Base-by-base conservation (phyloP, 257 asterid species). In the Gentiana macrophylla region DNA sequence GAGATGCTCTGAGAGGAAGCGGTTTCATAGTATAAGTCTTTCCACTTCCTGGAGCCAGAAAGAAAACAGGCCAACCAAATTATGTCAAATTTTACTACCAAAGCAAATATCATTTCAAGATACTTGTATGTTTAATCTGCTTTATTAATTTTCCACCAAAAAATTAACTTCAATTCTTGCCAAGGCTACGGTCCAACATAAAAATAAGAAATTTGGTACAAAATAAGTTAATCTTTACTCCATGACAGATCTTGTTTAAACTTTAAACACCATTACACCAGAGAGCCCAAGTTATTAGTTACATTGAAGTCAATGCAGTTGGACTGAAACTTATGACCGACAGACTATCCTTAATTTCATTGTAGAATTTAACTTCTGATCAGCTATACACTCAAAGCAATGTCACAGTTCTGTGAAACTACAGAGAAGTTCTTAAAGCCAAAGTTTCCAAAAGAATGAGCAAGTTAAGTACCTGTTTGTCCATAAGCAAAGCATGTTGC, bases 401-500 rank as follows among this genome's bases (percentile, higher is more conserved):
- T 15, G 24, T 15, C 24, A 15, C 24, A 15, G 24, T 15, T 15
- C 24, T 15, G 24, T 15, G 24, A 15, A 15, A 15, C 24, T 15
- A 15, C 24, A 15, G 24, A 15, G 24, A 15, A 15, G 24, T 15
- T 15, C 24, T 15, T 15, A 15, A 15, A 15, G 24, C 24, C 24
- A 15, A 15, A 15, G 24, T 15, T 15, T 15, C 24, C 24, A 53
- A 13, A 55, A 51, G 53, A 57, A 32, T 44, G 49, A 33, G 35
- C 37, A 33, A 56, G 50, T 38, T 13, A 47, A 59, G 62, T 53
- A 59, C 77, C 77, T 68, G 74, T 59, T 79, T 89, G 95, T 35
- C 97, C 97, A 74, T 89, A 89, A 48, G 97, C 97, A 24, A 89
- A 89, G 77, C 97, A 89, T 53, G 97, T 89, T 45, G 97, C 97